Conservation (phyloP, 768 basidiomycete genomes). For the Brasilioporus rufonigricans region DNA sequence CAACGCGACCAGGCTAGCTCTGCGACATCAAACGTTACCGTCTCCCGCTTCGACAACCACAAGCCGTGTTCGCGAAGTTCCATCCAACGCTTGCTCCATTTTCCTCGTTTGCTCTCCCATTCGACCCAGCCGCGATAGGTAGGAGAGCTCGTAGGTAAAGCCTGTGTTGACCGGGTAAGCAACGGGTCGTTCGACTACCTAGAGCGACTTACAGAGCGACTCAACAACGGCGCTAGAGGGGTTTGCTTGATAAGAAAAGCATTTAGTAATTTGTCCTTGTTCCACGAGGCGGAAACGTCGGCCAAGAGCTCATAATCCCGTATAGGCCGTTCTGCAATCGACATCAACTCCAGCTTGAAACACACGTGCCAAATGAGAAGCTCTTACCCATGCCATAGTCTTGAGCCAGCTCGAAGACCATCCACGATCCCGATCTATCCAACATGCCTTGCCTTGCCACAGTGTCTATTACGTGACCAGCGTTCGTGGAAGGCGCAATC, state of each 20-base stretch:
- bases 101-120: slow-evolving; percentile 87
- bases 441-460: slow-evolving; percentile 68
- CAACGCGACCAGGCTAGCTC: neutral
- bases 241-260: slow-evolving; percentile 78
- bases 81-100: slow-evolving; percentile 94
- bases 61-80: slow-evolving; percentile 82
- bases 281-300: slow-evolving; percentile 85
- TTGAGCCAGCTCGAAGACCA: slow-evolving; percentile 86
- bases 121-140: slow-evolving; percentile 67
- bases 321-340: slow-evolving; percentile 75
- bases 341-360: slow-evolving; percentile 7
- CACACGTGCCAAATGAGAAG: neutral
- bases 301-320: slow-evolving; percentile 81
- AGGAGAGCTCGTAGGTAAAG: slow-evolving; percentile 46
- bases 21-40: slow-evolving; percentile 44
- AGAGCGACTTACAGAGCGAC: slow-evolving; percentile 50
- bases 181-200: slow-evolving; percentile 37
- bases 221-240: slow-evolving; percentile 56
- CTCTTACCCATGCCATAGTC: slow-evolving; percentile 89
- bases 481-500: slow-evolving; percentile 62
- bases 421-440: slow-evolving; percentile 71
- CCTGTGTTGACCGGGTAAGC: slow-evolving; percentile 42
- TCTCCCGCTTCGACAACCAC: slow-evolving; percentile 88
- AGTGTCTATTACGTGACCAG: slow-evolving; percentile 67
- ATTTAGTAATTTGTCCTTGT: slow-evolving; percentile 77